Evolutionary conservation across 163 green algal genomes (phyloP).

Genomic region (Prototheca stagnorum): DNA sequence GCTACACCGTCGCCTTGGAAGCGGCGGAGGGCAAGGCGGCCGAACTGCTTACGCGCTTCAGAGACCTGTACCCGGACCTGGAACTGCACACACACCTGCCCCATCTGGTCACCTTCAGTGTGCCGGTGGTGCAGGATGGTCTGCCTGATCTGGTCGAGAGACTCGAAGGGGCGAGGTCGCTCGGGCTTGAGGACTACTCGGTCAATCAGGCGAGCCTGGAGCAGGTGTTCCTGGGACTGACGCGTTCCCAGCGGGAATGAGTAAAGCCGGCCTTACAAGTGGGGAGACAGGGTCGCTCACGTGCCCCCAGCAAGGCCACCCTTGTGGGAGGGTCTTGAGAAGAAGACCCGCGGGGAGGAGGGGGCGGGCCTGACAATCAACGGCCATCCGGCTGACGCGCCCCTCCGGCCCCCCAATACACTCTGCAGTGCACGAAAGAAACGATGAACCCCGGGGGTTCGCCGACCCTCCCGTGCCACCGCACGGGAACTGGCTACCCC

Average conservation of each 20-base stretch:
- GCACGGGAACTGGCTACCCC: too few relatives aligned
- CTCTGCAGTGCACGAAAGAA: too few relatives aligned
- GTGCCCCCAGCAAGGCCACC: too few relatives aligned
- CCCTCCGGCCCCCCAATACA: too few relatives aligned
- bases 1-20: not conserved
- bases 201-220: not conserved
- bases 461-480: too few relatives aligned
- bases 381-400: too few relatives aligned
- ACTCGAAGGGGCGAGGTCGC: not conserved
- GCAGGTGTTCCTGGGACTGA: not conserved
- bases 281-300: too few relatives aligned
- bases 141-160: not conserved
- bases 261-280: too few relatives aligned
- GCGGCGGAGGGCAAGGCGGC: not conserved
- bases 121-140: not conserved
- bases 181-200: not conserved
- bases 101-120: conserved; percentile 3
- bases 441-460: too few relatives aligned
- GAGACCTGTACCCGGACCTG: not conserved
- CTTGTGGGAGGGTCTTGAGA: too few relatives aligned
- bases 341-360: too few relatives aligned
- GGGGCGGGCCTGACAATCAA: too few relatives aligned
- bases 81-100: not conserved
- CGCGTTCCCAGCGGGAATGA: not conserved
- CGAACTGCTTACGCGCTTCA: not conserved